These are phyloP conservation scores for Mycena capillaripes DNA, from an alignment of 768 basidiomycete genomes.

Conservation along the genomic window DNA sequence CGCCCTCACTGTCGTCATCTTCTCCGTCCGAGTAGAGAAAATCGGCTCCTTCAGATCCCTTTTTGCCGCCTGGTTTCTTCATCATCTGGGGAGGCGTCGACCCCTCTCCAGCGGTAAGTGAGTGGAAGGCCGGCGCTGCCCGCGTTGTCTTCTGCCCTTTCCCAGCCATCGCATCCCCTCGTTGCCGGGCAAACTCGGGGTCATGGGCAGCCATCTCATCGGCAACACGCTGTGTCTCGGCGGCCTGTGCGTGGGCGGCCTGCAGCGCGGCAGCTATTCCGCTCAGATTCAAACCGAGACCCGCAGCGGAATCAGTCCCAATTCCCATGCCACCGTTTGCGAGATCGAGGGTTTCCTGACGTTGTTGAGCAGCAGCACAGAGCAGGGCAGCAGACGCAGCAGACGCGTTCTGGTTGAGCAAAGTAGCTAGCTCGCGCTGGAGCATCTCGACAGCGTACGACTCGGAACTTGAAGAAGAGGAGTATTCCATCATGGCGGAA, in stretches of 20 bases:
- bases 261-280: slow-evolving; percentile 86
- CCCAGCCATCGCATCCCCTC: slow-evolving; percentile 58
- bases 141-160: slow-evolving; percentile 71
- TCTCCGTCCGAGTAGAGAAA: slow-evolving; percentile 68
- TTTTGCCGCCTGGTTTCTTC: slow-evolving; percentile 54
- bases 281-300: slow-evolving; percentile 69
- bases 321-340: slow-evolving; percentile 46
- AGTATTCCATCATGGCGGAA: slow-evolving; percentile 53
- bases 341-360: slow-evolving; percentile 62
- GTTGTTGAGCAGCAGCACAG: slow-evolving; percentile 77
- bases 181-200: slow-evolving; percentile 58
- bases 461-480: slow-evolving; percentile 56
- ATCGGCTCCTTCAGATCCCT: slow-evolving; percentile 65
- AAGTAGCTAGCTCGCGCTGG: slow-evolving; percentile 81
- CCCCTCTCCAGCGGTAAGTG: slow-evolving; percentile 72
- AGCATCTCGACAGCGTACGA: slow-evolving; percentile 79
- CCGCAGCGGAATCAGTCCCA: slow-evolving; percentile 46
- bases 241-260: slow-evolving; percentile 77
- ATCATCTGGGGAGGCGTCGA: slow-evolving; percentile 47
- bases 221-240: slow-evolving; percentile 60
- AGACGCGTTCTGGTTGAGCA: slow-evolving; percentile 82
- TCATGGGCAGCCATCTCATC: slow-evolving; percentile 62
- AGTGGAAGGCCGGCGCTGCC: slow-evolving; percentile 84
- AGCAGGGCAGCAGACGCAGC: slow-evolving; percentile 76
- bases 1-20: slow-evolving; percentile 59